phyloP scores from a whole-genome alignment of 208 protist genomes.

The Trichomonas vaginalis region DNA sequence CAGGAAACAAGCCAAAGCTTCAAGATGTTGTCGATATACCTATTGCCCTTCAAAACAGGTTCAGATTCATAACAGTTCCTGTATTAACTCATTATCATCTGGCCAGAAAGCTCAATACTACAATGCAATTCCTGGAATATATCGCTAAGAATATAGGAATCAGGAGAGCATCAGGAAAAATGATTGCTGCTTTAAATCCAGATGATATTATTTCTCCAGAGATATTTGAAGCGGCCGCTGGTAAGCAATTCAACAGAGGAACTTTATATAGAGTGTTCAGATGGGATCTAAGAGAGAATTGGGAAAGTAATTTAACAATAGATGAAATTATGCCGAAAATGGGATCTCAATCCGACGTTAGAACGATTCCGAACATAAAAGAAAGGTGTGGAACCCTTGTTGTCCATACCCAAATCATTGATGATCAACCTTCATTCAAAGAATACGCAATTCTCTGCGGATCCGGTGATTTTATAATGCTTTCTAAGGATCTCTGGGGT shows the following conservation, averaged over 20 bases:
- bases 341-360: no score
- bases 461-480: not conserved
- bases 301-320: not conserved
- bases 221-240: not conserved
- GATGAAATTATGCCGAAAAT: not conserved
- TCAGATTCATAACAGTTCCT: not conserved
- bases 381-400: not conserved
- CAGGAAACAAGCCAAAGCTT: not conserved
- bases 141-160: not conserved
- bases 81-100: not conserved
- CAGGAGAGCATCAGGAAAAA: not conserved
- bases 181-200: not conserved
- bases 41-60: not conserved
- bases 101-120: not conserved
- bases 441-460: not conserved
- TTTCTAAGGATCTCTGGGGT: not conserved
- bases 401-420: not conserved
- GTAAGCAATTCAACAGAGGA: not conserved
- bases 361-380: not conserved
- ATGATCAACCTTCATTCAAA: not conserved
- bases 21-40: not conserved
- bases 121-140: not conserved
- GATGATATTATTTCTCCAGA: not conserved
- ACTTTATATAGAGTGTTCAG: not conserved
- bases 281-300: not conserved